These are phyloP conservation scores for Trichophyton schoenleinii DNA, from an alignment of 2,329 filamentous ascomycete genomes.

Conservation along the genomic window DNA sequence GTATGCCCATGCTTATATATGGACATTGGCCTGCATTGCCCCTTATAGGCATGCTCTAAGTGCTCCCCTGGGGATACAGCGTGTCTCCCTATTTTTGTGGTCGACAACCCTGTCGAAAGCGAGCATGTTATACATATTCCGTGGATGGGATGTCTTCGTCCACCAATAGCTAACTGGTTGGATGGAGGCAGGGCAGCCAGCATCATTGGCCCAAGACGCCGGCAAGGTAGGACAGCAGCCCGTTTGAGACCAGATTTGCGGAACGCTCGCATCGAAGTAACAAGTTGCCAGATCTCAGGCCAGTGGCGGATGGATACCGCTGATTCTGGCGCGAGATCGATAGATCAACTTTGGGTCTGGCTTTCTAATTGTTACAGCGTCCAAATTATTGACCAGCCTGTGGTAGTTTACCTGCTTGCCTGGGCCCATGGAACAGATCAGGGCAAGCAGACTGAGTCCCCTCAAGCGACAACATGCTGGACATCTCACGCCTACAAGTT, in stretches of 20 bases:
- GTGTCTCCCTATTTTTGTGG: neutral
- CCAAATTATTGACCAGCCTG: no score
- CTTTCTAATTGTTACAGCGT: neutral
- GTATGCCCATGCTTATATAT: neutral
- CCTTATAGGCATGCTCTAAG: neutral
- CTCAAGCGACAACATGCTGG: neutral
- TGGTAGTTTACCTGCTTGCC: neutral
- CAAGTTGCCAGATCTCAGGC: neutral
- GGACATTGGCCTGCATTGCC: neutral
- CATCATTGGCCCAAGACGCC: neutral
- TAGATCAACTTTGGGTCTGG: neutral
- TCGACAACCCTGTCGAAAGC: neutral
- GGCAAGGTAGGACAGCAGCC: neutral
- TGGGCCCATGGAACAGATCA: neutral
- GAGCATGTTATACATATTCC: neutral
- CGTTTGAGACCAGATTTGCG: conserved; percentile 1
- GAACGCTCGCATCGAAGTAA: neutral
- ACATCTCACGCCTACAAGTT: neutral
- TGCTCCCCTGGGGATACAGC: neutral
- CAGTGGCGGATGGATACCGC: neutral
- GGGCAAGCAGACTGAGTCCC: neutral
- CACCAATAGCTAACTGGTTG: neutral
- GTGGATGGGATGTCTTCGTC: neutral
- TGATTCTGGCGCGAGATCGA: neutral
- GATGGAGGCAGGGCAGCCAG: neutral